These are phyloP conservation scores for Albugo candida DNA, from an alignment of 352 stramenopile species.

Conservation along the genomic window DNA sequence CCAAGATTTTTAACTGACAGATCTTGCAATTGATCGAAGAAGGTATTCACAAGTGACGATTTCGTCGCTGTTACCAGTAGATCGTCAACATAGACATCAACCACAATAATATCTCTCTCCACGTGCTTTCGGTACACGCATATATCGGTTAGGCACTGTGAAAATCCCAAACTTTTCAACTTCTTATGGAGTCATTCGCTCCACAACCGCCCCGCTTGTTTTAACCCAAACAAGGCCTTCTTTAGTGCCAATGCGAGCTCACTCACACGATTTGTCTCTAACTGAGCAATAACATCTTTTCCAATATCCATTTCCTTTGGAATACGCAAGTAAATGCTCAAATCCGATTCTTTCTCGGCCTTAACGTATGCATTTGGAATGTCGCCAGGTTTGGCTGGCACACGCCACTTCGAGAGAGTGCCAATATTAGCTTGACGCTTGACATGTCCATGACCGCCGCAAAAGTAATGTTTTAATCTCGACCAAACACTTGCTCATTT, in stretches of 20 bases:
- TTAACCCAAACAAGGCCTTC: conserved; percentile 13
- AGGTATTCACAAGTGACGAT: neutral
- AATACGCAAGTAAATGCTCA: conserved; percentile 7
- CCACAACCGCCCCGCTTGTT: conserved; percentile 15
- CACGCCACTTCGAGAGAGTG: no score
- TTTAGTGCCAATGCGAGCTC: conserved; percentile 6
- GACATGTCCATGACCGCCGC: no score
- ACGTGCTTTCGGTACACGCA: conserved; percentile 11
- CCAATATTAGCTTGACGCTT: no score
- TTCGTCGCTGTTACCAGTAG: conserved; percentile 9
- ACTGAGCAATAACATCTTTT: conserved; percentile 1
- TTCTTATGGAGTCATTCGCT: conserved; percentile 1
- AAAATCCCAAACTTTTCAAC: conserved; percentile 6
- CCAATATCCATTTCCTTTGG: conserved; percentile 7
- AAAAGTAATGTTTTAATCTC: no score
- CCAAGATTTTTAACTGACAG: conserved; percentile 17
- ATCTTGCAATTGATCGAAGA: conserved; percentile 2
- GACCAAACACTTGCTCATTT: no score
- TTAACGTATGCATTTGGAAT: conserved; percentile 16
- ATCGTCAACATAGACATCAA: conserved; percentile 15
- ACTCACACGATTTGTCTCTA: conserved; percentile 1
- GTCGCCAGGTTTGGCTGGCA: conserved; percentile 11
- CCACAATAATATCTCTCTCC: neutral
- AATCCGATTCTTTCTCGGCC: no score
- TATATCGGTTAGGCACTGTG: conserved; percentile 9